These are phyloP conservation scores for Blastobotrys americana DNA, from an alignment of 805 yeast genomes.

Conservation along the genomic window DNA sequence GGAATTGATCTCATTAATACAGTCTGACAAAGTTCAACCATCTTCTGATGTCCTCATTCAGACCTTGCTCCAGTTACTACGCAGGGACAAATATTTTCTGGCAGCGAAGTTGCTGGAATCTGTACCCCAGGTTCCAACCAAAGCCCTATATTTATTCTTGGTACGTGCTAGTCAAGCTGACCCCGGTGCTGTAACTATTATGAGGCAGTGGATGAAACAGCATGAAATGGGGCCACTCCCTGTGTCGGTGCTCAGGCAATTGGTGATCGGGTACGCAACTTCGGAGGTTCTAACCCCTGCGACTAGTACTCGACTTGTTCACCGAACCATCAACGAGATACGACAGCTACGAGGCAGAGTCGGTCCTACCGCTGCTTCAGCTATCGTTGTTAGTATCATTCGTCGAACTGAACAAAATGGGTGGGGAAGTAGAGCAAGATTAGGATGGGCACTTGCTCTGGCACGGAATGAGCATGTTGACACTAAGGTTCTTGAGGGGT, in stretches of 20 bases:
- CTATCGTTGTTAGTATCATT: conserved; percentile 24
- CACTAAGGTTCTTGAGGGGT: conserved; percentile 12
- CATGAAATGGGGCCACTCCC: conserved; percentile 15
- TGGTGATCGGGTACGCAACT: conserved; percentile 20
- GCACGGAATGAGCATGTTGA: conserved; percentile 23
- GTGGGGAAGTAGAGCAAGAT: conserved; percentile 23
- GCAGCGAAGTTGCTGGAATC: conserved; percentile 5
- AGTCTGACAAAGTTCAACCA: conserved; percentile 9
- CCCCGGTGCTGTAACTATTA: conserved; percentile 18
- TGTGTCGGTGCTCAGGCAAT: conserved; percentile 14
- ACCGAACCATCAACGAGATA: conserved; percentile 16
- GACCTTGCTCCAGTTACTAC: background rate
- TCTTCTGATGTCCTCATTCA: background rate
- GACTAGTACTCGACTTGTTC: conserved; percentile 21
- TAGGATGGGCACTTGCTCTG: conserved; percentile 26
- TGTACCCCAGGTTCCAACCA: conserved; percentile 8
- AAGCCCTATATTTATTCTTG: conserved; percentile 15
- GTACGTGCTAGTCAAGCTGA: conserved; percentile 16
- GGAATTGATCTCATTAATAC: conserved; percentile 3
- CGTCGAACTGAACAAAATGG: conserved; percentile 15
- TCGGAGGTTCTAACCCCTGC: conserved; percentile 20
- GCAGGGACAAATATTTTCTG: background rate
- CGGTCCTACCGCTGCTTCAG: conserved; percentile 11
- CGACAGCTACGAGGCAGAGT: conserved; percentile 7
- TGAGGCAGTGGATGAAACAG: conserved; percentile 22